Base-by-base conservation (phyloP, 345 rosid genomes). In the Eucalyptus caleyi region DNA sequence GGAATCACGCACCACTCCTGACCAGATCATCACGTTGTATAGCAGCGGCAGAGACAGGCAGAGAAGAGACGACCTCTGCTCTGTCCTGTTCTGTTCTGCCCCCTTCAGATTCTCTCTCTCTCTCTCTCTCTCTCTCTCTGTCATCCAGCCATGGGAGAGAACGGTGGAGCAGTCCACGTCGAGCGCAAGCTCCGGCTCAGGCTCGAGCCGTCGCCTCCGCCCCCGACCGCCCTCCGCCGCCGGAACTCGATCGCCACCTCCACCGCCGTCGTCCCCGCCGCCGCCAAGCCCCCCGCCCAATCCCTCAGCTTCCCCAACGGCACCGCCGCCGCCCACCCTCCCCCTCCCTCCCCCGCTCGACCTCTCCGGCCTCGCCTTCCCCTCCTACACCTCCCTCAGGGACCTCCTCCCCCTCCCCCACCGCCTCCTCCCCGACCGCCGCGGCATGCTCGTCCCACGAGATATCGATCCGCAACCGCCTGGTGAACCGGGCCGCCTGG, bases 401-500 rank as follows among this genome's bases (percentile, higher is more conserved):
- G 99, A 97, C 89, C 89, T 97, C 91, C 91, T 95, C 88, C 94
- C 96, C 88, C 94, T 94, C 87, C 30, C 21, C 80, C 23, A 9
- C 40, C 80, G 10, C 80, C 80, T 34, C 80, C 80, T 15, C 98
- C 44, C 96, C 97, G 85, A 50, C 92, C 45, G 59, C 26, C 59
- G 26, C 59, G 26, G 89, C 92, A 3, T 80, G 88, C 88, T 94
- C 93, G 44, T 91, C 93, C 87, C 86, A 83, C 88, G 96, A 95
- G 83, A 92, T 97, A 44, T 94, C 98, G 67, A 97, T 97, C 90
- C 98, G 99, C 24, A 94, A 97, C 69, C 98, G 94, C 51, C 94
- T 97, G 8, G 97, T 97, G 12, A 97, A 97, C 92, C 97, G 94
- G 88, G 99, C 99, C 11, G 98, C 99, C 87, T 93, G 97, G 99